A percentile compares a stretch with the other conserved stretches of the same genome.
phyloP scores from a whole-genome alignment of 73 alveolate genomes.

The Effrenium voratum region DNA sequence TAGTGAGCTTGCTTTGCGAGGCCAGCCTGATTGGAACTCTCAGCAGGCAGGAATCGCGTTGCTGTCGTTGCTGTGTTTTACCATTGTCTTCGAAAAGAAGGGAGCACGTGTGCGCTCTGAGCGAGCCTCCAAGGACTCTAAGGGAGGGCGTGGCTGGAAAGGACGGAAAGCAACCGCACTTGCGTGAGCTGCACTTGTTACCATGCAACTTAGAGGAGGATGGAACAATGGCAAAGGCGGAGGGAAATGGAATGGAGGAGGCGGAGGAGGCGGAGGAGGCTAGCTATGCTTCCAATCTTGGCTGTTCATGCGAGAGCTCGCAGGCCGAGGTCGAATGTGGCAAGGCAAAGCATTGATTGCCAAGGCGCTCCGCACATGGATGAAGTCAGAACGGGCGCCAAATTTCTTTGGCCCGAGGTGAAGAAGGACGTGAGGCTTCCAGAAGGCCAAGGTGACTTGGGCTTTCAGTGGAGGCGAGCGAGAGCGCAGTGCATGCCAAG shows the following conservation, averaged over 20 bases:
- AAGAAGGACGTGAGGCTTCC: conserved; percentile 52
- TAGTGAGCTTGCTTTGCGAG: too few species aligned
- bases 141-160: too few species aligned
- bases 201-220: background rate
- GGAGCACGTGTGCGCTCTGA: too few species aligned
- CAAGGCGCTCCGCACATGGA: conserved; percentile 4
- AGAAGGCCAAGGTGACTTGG: conserved; percentile 60
- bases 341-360: conserved; percentile 65
- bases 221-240: conserved; percentile 46
- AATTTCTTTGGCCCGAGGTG: background rate
- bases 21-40: too few species aligned
- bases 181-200: background rate
- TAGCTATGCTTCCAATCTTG: background rate
- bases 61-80: too few species aligned
- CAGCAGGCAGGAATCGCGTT: too few species aligned
- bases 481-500: background rate
- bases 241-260: background rate
- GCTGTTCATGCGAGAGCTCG: background rate
- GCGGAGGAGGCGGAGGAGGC: conserved; percentile 35
- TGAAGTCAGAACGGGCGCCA: background rate
- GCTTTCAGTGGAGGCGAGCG: conserved; percentile 60
- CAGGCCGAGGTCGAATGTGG: conserved; percentile 58
- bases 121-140: too few species aligned
- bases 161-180: too few species aligned
- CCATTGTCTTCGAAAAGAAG: too few species aligned